These are phyloP conservation scores for Cyberlindnera xylosilytica DNA, from an alignment of 805 yeast genomes.

Conservation along the genomic window DNA sequence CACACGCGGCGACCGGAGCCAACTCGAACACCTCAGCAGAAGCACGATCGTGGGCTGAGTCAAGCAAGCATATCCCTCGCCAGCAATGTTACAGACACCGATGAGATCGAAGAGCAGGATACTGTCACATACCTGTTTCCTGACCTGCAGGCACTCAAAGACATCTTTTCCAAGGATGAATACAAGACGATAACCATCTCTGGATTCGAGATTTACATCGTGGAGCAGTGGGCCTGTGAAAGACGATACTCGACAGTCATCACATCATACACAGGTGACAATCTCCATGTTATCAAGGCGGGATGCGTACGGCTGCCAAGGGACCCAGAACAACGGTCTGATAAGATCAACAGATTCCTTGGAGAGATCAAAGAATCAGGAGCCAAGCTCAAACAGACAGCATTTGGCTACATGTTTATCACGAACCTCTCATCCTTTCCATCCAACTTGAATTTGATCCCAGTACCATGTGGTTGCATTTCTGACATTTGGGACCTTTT, in stretches of 20 bases:
- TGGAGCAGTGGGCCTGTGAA: conserved; percentile 91
- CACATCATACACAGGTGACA: conserved; percentile 83
- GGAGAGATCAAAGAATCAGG: conserved; percentile 63
- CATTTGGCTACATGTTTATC: conserved; percentile 63
- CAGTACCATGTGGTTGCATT: conserved; percentile 56
- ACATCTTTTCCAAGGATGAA: conserved; percentile 38
- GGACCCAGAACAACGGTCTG: conserved; percentile 32
- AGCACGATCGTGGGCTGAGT: conserved; percentile 7
- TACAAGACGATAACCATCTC: conserved; percentile 47
- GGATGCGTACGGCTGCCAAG: conserved; percentile 51
- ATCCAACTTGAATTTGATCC: conserved; percentile 65
- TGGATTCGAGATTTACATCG: conserved; percentile 88
- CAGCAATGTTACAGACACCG: not conserved
- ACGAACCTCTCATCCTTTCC: conserved; percentile 83
- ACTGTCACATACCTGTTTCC: conserved; percentile 41
- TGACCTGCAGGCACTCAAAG: conserved; percentile 52
- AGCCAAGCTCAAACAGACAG: conserved; percentile 64
- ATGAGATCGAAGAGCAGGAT: conserved; percentile 1
- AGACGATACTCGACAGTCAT: conserved; percentile 66
- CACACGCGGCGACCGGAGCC: not conserved
- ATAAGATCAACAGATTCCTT: conserved; percentile 54
- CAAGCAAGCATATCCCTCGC: conserved; percentile 1
- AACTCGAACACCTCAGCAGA: not conserved
- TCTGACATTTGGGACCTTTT: conserved; percentile 51
- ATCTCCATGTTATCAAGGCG: conserved; percentile 59